Base-by-base conservation (phyloP, 805 yeast species). In the Wickerhamomyces silvicola region DNA sequence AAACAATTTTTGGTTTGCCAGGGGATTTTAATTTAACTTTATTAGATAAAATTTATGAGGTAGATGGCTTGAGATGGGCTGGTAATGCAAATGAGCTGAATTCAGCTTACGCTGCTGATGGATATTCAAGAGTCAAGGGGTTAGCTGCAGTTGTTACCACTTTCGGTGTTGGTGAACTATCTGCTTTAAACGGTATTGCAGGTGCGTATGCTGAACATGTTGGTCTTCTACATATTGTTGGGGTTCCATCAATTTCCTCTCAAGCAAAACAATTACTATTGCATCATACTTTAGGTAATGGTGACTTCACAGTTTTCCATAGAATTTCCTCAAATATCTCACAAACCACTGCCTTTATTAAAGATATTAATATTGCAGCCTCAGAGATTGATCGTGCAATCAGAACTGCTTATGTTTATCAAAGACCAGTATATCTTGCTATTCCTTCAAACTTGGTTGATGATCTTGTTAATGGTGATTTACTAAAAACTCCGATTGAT, bases 171-270 rank as follows among this genome's bases (percentile, higher is more conserved):
- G 95, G 95, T 57, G 95, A 83, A 60, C 69, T 83, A 52, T 72
- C 82, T 18, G 90, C 94, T 10, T 66, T 83, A 48, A 83, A 83
- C 59, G 94, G 92, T 49, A 71, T 85, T 54, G 94, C 88, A 27
- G 95, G 95, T 48, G 68, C 92, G 32, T 84, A 76, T 62, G 88
- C 94, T 42, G 94, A 85, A 61, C 94, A 84, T 61, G 88, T 85
- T 41, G 92, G 92, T 48, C 59, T 83, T 45, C 62, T 84, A 43
- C 94, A 84, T 62, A 72, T 84, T 47, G 94, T 84, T 27, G 95
- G 95, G 56, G 82, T 81, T 36, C 94, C 95, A 43, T 77, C 90
- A 34, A 66, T 75, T 50, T 65, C 79, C 20, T 72, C 94, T 24
- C 85, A 79, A 56, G 74, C 80, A 45, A 70, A 78, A 56, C 81